A percentile compares a stretch with the other conserved stretches of the same genome.
phyloP scores from a whole-genome alignment of 176 grass and related monocot genomes.

The Oryza australiensis region DNA sequence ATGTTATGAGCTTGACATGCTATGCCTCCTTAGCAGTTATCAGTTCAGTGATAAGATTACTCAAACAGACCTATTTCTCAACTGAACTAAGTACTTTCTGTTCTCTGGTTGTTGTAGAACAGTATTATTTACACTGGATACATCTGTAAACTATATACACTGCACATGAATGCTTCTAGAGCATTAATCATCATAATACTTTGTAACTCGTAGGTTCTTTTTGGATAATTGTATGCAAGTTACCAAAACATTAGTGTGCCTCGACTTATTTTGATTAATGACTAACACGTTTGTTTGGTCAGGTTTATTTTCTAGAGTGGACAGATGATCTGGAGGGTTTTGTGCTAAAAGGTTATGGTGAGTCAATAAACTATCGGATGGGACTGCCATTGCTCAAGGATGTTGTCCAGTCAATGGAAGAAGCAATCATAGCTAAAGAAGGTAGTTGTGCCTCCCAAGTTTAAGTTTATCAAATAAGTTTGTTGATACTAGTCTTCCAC shows the following conservation, averaged over 20 bases:
- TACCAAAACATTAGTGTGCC: not conserved
- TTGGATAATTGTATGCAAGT: not conserved
- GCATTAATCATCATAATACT: not conserved
- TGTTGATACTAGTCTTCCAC: not conserved
- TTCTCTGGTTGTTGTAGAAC: not conserved
- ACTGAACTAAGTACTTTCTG: not conserved
- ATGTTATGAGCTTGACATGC: too few species aligned
- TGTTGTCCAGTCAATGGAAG: conserved; percentile 86
- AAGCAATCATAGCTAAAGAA: conserved; percentile 76
- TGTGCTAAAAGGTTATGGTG: conserved; percentile 91
- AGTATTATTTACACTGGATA: not conserved
- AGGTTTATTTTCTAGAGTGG: conserved; percentile 88
- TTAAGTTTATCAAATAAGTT: not conserved
- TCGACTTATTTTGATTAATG: not conserved
- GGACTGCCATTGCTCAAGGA: conserved; percentile 81
- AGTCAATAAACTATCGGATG: conserved; percentile 94
- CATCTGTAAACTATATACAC: not conserved
- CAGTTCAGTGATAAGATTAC: not conserved
- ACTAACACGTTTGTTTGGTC: conserved; percentile 32
- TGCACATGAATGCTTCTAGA: not conserved
- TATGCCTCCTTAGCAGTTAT: too few species aligned
- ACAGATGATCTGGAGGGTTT: conserved; percentile 96
- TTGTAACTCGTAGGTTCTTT: not conserved
- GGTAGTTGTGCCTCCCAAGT: conserved; percentile 42
- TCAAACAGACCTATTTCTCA: conserved; percentile 7